Percentiles rank a stretch among this genome's conserved stretches.
Conservation (phyloP, 2,329 filamentous ascomycete genomes). For the Hansfordia pulvinata region DNA sequence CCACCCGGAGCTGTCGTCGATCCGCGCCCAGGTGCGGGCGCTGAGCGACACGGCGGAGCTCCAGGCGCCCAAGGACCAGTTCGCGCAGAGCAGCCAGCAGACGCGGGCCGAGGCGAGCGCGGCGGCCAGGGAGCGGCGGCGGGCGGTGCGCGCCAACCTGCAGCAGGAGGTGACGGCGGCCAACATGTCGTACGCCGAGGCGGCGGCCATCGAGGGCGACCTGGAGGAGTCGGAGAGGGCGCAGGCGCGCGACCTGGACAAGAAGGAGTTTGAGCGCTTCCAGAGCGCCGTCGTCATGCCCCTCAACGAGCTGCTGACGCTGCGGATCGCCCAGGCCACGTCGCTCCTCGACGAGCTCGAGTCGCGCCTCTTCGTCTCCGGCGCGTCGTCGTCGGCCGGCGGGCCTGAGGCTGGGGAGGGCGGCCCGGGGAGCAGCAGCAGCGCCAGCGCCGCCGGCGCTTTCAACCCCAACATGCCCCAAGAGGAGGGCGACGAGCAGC, state of each 20-base stretch:
- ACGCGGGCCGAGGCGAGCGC: conserved; percentile 40
- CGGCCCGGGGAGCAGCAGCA: no score
- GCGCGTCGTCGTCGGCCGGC: no score
- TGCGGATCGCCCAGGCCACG: conserved; percentile 60
- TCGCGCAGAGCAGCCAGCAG: conserved; percentile 39
- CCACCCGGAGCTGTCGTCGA: conserved; percentile 75
- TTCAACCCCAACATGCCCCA: conserved; percentile 77
- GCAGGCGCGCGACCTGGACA: conserved; percentile 57
- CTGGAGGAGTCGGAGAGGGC: conserved; percentile 57
- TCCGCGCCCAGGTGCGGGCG: conserved; percentile 58
- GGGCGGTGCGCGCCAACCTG: conserved; percentile 59
- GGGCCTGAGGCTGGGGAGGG: no score
- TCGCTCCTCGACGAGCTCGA: conserved; percentile 66
- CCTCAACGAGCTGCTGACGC: conserved; percentile 65
- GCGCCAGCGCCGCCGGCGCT: no score
- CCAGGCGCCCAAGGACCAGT: conserved; percentile 52
- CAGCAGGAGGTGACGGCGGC: conserved; percentile 68
- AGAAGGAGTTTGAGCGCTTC: conserved; percentile 73
- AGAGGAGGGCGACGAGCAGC: conserved; percentile 89
- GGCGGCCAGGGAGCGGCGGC: conserved; percentile 37
- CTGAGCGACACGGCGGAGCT: conserved; percentile 64
- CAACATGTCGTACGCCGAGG: conserved; percentile 69
- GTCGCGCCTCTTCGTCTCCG: conserved; percentile 53
- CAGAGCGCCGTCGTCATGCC: conserved; percentile 74
- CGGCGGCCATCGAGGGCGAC: conserved; percentile 67